Conservation (phyloP, 78 protist species). For the Planoprotostelium fungivorum region DNA sequence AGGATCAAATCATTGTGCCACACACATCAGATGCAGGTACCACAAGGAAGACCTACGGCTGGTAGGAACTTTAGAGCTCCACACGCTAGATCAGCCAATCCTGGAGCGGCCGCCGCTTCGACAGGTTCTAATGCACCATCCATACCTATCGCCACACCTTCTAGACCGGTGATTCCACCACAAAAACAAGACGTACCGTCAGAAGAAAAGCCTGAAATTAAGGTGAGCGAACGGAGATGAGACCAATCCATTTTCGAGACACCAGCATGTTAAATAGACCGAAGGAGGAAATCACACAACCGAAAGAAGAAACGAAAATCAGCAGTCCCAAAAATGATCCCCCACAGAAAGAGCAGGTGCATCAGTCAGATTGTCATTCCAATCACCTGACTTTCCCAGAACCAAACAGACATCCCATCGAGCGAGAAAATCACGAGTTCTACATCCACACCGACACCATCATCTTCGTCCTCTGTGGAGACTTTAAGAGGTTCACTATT, state of each 20-base stretch:
- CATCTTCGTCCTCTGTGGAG: not conserved
- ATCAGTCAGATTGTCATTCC: no score
- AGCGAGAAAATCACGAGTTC: no score
- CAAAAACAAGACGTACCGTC: not conserved
- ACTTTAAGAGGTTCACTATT: not conserved
- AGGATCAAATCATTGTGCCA: no score
- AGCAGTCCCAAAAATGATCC: no score
- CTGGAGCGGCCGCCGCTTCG: not conserved
- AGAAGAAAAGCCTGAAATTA: not conserved
- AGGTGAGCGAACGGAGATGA: not conserved
- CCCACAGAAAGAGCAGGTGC: no score
- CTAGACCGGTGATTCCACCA: not conserved
- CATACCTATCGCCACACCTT: not conserved
- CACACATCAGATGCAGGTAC: not conserved
- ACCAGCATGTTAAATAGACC: no score
- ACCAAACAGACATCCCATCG: no score
- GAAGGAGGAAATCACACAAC: no score
- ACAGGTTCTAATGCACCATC: not conserved
- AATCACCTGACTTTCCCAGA: no score
- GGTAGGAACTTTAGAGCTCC: not conserved
- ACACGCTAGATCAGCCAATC: not conserved
- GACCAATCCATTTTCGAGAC: no score
- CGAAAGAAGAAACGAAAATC: no score
- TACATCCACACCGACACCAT: no score
- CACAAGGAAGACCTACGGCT: not conserved